Evolutionary conservation across 1,284 basidiomycete species (phyloP).

Genomic region (Leccinum subspadiceum): DNA sequence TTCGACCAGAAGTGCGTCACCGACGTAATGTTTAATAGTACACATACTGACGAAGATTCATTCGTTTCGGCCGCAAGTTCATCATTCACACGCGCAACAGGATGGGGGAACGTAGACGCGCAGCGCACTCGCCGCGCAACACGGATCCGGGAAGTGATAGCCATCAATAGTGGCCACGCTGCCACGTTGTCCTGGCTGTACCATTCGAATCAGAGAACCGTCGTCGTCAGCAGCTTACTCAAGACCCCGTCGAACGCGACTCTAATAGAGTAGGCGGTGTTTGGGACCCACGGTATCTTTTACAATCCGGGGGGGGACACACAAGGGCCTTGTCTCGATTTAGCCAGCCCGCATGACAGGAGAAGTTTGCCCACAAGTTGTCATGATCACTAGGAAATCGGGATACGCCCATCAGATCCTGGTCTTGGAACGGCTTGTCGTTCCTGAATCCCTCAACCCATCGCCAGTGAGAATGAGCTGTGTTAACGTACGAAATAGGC

Average conservation of each 20-base stretch:
- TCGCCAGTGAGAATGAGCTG: conserved; percentile 13
- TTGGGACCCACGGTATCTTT: conserved; percentile 8
- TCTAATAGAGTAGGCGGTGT: conserved; percentile 4
- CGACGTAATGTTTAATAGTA: conserved; percentile 15
- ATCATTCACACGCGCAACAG: conserved; percentile 18
- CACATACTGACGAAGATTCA: neutral
- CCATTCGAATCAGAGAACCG: conserved; percentile 12
- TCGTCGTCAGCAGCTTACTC: conserved; percentile 7
- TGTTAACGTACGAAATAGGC: conserved; percentile 9
- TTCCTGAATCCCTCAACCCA: conserved; percentile 1
- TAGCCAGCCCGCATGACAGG: conserved; percentile 15
- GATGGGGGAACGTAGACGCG: neutral
- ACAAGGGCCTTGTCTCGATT: conserved; percentile 2
- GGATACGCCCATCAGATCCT: conserved; percentile 20
- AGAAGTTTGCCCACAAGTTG: conserved; percentile 6
- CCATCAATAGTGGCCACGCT: conserved; percentile 5
- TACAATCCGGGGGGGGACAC: conserved; percentile 3
- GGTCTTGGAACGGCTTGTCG: conserved; percentile 4
- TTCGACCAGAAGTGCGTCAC: conserved; percentile 1
- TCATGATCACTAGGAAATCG: conserved; percentile 20
- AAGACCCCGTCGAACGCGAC: conserved; percentile 22
- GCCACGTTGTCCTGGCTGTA: conserved; percentile 18
- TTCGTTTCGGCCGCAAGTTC: conserved; percentile 1
- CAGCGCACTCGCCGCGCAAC: conserved; percentile 9
- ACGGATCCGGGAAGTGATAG: conserved; percentile 11